Conservation (phyloP, 2,329 filamentous ascomycete species). For the Cladorrhinum sp. region DNA sequence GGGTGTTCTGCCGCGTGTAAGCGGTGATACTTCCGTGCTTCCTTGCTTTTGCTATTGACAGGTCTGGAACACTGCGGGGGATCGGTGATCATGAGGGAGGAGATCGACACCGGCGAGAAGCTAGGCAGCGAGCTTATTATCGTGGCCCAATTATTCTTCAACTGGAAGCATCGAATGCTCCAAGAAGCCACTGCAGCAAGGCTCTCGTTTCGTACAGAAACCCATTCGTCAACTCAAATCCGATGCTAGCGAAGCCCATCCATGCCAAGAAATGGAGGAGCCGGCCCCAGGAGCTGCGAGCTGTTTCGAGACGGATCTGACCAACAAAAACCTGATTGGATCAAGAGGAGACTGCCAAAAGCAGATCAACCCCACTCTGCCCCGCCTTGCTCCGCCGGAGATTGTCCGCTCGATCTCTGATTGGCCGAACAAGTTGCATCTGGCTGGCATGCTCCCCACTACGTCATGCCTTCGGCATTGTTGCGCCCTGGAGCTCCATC, state of each 20-base stretch:
- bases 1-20: slow-evolving; percentile 1
- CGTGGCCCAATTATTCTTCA: not conserved
- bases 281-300: not conserved
- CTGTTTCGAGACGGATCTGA: slow-evolving; percentile 7
- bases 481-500: slow-evolving; percentile 5
- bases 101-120: not conserved
- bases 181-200: not conserved
- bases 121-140: not conserved
- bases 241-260: not conserved
- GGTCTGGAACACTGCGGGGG: not conserved
- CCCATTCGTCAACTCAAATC: no score
- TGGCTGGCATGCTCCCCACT: slow-evolving; percentile 7
- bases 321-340: slow-evolving; percentile 12
- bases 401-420: not conserved
- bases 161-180: not conserved
- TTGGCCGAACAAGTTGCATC: not conserved
- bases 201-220: no score
- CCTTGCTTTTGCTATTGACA: not conserved
- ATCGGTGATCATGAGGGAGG: not conserved
- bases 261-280: not conserved
- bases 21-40: not conserved
- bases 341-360: not conserved
- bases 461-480: slow-evolving; percentile 19
- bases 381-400: not conserved
- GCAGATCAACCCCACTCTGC: not conserved